These are phyloP conservation scores for Hymenoscyphus linearis DNA, from an alignment of 2,329 filamentous ascomycete genomes.

Conservation along the genomic window DNA sequence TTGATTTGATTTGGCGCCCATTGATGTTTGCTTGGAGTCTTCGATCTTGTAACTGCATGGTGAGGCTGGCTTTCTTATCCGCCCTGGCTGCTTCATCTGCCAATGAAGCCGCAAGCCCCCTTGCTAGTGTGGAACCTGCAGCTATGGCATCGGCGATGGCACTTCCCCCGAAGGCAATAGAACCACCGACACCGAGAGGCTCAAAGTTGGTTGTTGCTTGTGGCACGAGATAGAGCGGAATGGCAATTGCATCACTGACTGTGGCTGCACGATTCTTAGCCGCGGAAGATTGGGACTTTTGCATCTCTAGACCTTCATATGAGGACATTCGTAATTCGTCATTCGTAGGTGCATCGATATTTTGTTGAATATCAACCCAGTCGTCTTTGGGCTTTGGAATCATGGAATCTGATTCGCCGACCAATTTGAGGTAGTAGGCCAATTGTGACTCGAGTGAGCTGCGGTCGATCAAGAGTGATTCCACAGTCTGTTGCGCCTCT, in stretches of 20 bases:
- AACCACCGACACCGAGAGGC: neutral
- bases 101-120: neutral
- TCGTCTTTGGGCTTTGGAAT: neutral
- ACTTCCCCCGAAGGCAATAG: neutral
- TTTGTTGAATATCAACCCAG: neutral
- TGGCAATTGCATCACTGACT: neutral
- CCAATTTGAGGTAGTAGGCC: neutral
- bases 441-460: neutral
- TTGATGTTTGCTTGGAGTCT: conserved; percentile 25
- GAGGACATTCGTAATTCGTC: neutral
- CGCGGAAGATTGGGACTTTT: neutral
- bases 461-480: neutral
- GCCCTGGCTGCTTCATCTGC: neutral
- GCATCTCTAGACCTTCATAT: neutral
- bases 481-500: neutral
- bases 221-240: neutral
- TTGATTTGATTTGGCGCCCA: conserved; percentile 29
- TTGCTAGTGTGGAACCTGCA: neutral
- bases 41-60: conserved; percentile 29
- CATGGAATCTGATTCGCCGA: neutral
- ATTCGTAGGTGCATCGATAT: neutral
- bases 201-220: neutral
- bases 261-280: neutral
- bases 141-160: neutral
- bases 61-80: neutral